A percentile compares a stretch with the other conserved stretches of the same genome.
phyloP scores from a whole-genome alignment of 345 rosid genomes.

The Physaria fendleri region DNA sequence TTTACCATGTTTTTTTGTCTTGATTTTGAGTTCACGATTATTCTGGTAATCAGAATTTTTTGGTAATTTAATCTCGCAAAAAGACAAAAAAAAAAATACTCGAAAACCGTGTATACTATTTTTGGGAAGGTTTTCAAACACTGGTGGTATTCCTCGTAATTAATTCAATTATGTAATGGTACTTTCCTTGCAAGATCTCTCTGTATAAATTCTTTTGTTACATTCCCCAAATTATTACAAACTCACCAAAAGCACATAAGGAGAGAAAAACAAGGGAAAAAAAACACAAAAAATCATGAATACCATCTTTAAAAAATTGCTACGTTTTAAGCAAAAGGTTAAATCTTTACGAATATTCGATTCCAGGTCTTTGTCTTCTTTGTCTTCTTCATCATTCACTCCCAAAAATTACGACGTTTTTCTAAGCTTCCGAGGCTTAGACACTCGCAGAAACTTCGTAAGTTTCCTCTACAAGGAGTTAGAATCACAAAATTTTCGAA shows the following conservation, averaged over 20 bases:
- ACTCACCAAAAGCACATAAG: not conserved
- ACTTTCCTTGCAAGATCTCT: too few species aligned
- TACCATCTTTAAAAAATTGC: not conserved
- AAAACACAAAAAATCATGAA: not conserved
- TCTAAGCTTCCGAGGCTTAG: conserved; percentile 32
- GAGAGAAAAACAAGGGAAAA: too few species aligned
- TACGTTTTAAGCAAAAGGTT: conserved; percentile 11
- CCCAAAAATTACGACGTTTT: conserved; percentile 24
- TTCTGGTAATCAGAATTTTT: too few species aligned
- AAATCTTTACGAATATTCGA: conserved; percentile 14
- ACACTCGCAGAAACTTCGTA: conserved; percentile 27
- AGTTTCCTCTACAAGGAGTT: conserved; percentile 26
- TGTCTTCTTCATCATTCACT: conserved; percentile 21
- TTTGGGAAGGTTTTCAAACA: too few species aligned
- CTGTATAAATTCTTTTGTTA: not conserved
- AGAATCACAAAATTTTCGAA: not conserved
- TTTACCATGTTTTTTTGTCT: too few species aligned
- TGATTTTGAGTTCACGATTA: too few species aligned
- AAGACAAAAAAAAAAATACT: too few species aligned
- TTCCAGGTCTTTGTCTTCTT: conserved; percentile 13
- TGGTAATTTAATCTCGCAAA: too few species aligned
- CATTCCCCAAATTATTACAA: not conserved
- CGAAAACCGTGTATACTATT: too few species aligned
- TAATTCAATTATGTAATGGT: too few species aligned
- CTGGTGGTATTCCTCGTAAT: too few species aligned